Evolutionary conservation across 2,329 filamentous ascomycete species (phyloP), one percentile per base, ranked within the genome.

Genomic region (Sclerotinia nivalis): DNA sequence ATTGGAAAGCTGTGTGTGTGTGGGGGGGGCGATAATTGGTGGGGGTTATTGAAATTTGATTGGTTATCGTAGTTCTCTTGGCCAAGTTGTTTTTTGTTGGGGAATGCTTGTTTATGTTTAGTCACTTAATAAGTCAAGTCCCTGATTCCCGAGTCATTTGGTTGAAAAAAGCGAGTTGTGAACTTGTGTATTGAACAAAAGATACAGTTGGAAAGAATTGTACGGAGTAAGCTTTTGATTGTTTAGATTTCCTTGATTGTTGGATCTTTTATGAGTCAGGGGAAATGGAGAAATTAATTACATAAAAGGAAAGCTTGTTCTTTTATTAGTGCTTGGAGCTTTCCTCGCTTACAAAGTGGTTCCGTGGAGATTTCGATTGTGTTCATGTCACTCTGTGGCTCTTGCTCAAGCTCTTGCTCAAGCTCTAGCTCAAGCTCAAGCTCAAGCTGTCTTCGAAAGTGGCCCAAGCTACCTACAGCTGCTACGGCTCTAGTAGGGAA

Each of bases 311-410:
- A 43, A 43, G 40, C 15, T 43, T 43, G 25, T 12, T 59, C 56
- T 43, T 43, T 43, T 43, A 43, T 43, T 28, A 40, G 34, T n/a
- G 22, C 18, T 13, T 18, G 1, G 4, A 43, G 40, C 31, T 50
- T 37, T 50, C 22, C 13, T 62, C 60, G 60, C 45, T 62, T 62
- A 50, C 45, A 50, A 62, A 62, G 18, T 62, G 59, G 59, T 15
- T 34, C 6, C 43, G 43, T 62, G 59, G 43, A 62, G 59, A 62
- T 34, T 34, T 4, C 4, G 40, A 15, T 18, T 22, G 2, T 34
- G 40, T 61, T 22, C 3, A 31, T 47, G 37, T 43, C 56, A 59
- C 56, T 59, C 1, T 9, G n/a, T 60, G 56, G 56, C 56, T 60
- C 56, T 60, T 60, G 56, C 56, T 60, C 25, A 60, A 60, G 56